Base-by-base conservation (phyloP, 257 asterid species). In the Prunella vulgaris region DNA sequence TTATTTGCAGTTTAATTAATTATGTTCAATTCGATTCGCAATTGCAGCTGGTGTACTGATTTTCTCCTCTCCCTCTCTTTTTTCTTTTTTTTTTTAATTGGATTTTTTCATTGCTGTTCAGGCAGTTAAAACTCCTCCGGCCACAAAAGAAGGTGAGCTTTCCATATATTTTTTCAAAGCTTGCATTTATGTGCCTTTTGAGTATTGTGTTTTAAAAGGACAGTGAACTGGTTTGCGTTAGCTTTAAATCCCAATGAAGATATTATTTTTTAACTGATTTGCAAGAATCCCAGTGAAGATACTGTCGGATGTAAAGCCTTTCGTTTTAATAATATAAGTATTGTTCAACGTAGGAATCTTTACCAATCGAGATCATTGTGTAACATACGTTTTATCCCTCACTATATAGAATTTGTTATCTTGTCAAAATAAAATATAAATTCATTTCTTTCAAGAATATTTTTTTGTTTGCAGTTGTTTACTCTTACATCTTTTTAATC, bases 111-210 rank as follows among this genome's bases (percentile, higher is more conserved):
- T 42, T 60, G 67, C 42, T 53, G 33, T 81, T 44, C 83, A 84
- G 88, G 86, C 73, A 58, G 76, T 60, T 3, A 84, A 82, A 70
- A 64, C 76, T 70, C 81, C 88, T 69, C 66, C 72, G 21, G 81
- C 40, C 24, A 40, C 78, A 42, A 76, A 63, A 68, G 82, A 78
- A 25, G 89, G 87, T 84, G 51, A 69, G 79, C 24, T 48, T 30
- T 8, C 38, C 46, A 18, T 6, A 8, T 17, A 2, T 64, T 14
- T 57, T 12, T 12, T 54, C n/a, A 0, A 38, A 35, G 44, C 62
- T 60, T 61, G 0, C 7, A 1, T 12, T 60, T 42, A n/a, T n/a
- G n/a, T n/a, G n/a, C n/a, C n/a, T n/a, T n/a, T n/a, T n/a, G n/a
- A n/a, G n/a, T n/a, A n/a, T 5, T n/a, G 14, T 60, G 7, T 14